Evolutionary conservation across 2,329 filamentous ascomycete genomes (phyloP).

Genomic region (Sporothrix variecibatus): DNA sequence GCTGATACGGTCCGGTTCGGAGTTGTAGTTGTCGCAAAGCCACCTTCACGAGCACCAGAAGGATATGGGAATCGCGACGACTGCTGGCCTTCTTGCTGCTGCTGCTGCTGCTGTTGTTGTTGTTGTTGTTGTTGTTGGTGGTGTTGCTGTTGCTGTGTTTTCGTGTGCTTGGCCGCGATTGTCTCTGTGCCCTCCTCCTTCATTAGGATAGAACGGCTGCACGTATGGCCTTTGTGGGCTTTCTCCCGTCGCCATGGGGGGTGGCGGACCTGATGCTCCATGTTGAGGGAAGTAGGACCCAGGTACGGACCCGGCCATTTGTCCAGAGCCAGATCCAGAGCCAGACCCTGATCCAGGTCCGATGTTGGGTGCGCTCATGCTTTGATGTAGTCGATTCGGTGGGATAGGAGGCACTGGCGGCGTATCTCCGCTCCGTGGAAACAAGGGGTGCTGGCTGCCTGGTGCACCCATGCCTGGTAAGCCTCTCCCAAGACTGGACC

Average conservation of each 20-base stretch:
- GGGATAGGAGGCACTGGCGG: slow-evolving; percentile 29
- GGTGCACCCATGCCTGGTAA: background rate
- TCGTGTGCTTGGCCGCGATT: background rate
- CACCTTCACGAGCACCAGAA: background rate
- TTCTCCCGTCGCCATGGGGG: background rate
- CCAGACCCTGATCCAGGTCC: background rate
- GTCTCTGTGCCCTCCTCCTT: background rate
- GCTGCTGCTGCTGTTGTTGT: slow-evolving; percentile 20
- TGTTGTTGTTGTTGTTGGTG: slow-evolving; percentile 9
- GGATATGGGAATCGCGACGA: background rate
- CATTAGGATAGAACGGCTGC: slow-evolving; percentile 27
- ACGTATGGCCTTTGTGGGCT: slow-evolving; percentile 32
- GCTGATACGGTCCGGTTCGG: slow-evolving; percentile 2
- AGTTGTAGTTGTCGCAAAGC: background rate
- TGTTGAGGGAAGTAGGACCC: slow-evolving; percentile 19
- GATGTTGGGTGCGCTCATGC: slow-evolving; percentile 21
- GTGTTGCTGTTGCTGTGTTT: background rate
- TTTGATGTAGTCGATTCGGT: slow-evolving; percentile 5
- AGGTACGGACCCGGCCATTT: slow-evolving; percentile 4
- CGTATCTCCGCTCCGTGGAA: background rate
- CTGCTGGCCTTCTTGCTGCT: background rate
- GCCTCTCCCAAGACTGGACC: slow-evolving; percentile 48
- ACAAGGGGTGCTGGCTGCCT: background rate
- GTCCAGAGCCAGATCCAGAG: background rate
- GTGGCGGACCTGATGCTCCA: background rate